Base-by-base conservation (phyloP, 805 yeast species). In the Kazachstania kunashirensis region DNA sequence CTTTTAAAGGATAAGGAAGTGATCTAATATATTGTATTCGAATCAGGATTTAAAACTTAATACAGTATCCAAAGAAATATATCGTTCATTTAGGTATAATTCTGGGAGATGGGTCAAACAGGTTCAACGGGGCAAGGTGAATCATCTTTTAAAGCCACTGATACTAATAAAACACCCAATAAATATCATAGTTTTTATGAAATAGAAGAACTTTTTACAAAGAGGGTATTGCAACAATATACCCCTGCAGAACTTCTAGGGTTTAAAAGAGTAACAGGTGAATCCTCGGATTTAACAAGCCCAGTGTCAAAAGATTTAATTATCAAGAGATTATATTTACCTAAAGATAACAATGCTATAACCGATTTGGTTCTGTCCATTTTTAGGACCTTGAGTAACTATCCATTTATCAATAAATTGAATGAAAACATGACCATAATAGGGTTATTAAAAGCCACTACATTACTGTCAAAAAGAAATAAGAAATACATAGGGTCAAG, bases 321-420 rank as follows among this genome's bases (percentile, higher is more conserved):
- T 18, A 45, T 50, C 8, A 27, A 49, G 11, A 32, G 66, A 52
- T 47, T 73, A 13, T 52, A 53, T 12, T 38, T 72, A 2, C 70
- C 71, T 1, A 51, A 45, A 1, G 51, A 59, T 4, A 45, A 55
- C 10, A 41, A 46, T 0, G 50, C 54, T 3, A 53, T 65, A 1
- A 49, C 61, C 0, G 52, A 58, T 6, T 24, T 67, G 2, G 36
- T 77, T 0, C 66, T 65, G 47, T 54, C 61, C 5, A 53, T 71
- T 4, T 51, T 73, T 12, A 53, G 57, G 21, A 63, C 65, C 5
- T 37, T 79, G 20, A 66, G 75, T 1, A 59, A 60, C 19, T 71
- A 69, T 46, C 84, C 84, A 0, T 63, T 74, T 36, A 39, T 74
- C 6, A 53, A 58, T 16, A 63, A 62, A 13, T 44, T 52, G 21